phyloP scores from a whole-genome alignment of 192 early-diverging fungal genomes.

The Podila horticola region DNA sequence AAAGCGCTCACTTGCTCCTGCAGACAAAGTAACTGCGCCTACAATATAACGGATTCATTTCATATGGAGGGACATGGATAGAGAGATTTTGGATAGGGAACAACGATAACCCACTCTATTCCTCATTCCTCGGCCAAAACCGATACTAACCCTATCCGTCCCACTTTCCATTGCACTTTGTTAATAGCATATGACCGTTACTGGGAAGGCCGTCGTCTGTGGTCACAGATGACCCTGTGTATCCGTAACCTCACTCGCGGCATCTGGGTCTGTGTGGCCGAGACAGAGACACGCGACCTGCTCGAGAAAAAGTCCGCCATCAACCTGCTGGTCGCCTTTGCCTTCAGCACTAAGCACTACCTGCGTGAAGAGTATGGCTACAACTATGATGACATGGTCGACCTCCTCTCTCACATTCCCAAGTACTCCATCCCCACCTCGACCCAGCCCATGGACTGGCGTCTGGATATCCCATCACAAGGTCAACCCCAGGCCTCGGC shows the following conservation, averaged over 20 bases:
- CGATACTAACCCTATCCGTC: not conserved
- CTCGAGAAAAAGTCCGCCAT: conserved; percentile 75
- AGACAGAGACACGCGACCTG: conserved; percentile 63
- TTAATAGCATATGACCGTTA: conserved; percentile 79
- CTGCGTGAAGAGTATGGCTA: conserved; percentile 79
- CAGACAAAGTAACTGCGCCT: too few relatives aligned
- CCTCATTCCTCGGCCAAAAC: too few relatives aligned
- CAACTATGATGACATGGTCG: conserved; percentile 76
- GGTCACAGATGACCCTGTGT: conserved; percentile 74
- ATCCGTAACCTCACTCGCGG: conserved; percentile 83
- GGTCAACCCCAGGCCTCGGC: not conserved
- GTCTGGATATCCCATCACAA: conserved; percentile 17
- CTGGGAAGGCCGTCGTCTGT: conserved; percentile 89
- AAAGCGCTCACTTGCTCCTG: too few relatives aligned
- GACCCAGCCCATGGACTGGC: conserved; percentile 47
- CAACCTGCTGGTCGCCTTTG: conserved; percentile 83
- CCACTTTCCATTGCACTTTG: conserved; percentile 32
- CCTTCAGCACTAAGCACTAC: conserved; percentile 84
- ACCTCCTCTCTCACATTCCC: conserved; percentile 69
- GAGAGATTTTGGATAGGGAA: too few relatives aligned
- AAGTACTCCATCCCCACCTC: conserved; percentile 60
- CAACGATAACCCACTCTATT: too few relatives aligned
- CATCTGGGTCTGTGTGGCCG: conserved; percentile 75
- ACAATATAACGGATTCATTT: too few relatives aligned
- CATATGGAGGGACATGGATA: too few relatives aligned